These are phyloP conservation scores for Rhynchospora pubera DNA, from an alignment of 176 grass and related monocot genomes.

Conservation along the genomic window DNA sequence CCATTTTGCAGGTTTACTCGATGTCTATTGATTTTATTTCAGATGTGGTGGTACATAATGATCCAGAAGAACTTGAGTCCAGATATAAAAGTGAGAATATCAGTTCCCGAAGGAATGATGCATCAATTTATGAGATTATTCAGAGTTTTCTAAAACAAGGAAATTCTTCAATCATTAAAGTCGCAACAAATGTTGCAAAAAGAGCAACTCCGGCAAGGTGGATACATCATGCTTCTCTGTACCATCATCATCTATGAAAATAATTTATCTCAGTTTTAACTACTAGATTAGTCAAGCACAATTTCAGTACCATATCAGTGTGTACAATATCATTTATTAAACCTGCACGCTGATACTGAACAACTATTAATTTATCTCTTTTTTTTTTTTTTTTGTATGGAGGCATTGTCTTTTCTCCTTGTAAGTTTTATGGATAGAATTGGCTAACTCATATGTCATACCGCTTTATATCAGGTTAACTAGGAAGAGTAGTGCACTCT, in stretches of 20 bases:
- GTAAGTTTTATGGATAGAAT: neutral
- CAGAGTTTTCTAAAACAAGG: constrained; percentile 66
- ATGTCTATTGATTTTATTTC: constrained; percentile 61
- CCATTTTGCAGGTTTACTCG: constrained; percentile 27
- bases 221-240: neutral
- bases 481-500: constrained; percentile 49
- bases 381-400: neutral
- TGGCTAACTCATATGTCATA: neutral
- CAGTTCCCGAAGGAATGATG: constrained; percentile 44
- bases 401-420: neutral
- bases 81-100: constrained; percentile 43
- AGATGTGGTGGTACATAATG: constrained; percentile 28
- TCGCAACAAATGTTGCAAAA: constrained; percentile 36
- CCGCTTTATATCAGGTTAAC: constrained; percentile 28
- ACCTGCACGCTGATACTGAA: neutral
- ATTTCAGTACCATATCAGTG: neutral
- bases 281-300: neutral
- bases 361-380: neutral
- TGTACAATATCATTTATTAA: neutral
- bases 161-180: constrained; percentile 63
- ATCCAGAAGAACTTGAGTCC: constrained; percentile 57
- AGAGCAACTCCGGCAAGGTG: constrained; percentile 55
- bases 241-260: neutral
- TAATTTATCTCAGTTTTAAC: neutral
- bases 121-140: constrained; percentile 54